Percentiles rank a stretch among this genome's conserved stretches.
phyloP scores from a whole-genome alignment of 306 rosid species.

The Casuarina glauca region DNA sequence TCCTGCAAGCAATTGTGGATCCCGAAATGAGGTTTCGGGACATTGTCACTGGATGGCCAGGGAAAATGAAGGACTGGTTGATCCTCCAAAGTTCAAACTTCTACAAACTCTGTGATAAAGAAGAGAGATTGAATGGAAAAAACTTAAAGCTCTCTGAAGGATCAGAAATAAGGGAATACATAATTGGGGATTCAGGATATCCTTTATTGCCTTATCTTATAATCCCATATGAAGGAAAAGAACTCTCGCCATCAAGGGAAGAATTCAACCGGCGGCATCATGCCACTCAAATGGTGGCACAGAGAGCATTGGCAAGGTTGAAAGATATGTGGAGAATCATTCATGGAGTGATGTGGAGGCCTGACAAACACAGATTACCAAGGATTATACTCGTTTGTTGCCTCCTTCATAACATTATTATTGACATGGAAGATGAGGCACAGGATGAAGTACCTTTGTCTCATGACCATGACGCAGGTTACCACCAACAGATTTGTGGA shows the following conservation, averaged over 20 bases:
- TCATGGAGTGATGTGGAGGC: constrained; percentile 93
- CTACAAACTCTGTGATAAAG: constrained; percentile 52
- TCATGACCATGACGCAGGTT: constrained; percentile 66
- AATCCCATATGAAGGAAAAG: constrained; percentile 76
- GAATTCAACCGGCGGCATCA: constrained; percentile 68
- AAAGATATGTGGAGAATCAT: constrained; percentile 93
- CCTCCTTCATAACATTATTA: constrained; percentile 83
- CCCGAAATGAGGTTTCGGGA: constrained; percentile 81
- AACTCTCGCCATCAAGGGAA: constrained; percentile 46
- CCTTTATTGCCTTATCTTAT: constrained; percentile 80
- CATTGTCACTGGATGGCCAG: constrained; percentile 87
- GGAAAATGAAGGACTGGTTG: constrained; percentile 63
- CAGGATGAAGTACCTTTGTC: constrained; percentile 52
- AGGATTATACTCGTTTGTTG: constrained; percentile 85
- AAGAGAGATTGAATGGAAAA: constrained; percentile 69
- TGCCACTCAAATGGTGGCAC: constrained; percentile 67
- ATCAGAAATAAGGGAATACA: constrained; percentile 68
- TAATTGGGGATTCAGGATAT: constrained; percentile 84
- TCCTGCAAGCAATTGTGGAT: constrained; percentile 91
- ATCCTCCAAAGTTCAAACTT: constrained; percentile 69
- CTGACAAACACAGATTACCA: constrained; percentile 84
- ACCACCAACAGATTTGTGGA: constrained; percentile 68
- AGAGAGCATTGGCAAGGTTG: constrained; percentile 67
- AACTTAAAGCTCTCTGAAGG: constrained; percentile 44
- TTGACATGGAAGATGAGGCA: constrained; percentile 66